A percentile compares a stretch with the other conserved stretches of the same genome.
These are phyloP conservation scores for Fusarium ramigenum DNA, from an alignment of 2,329 filamentous ascomycete genomes.

Conservation along the genomic window DNA sequence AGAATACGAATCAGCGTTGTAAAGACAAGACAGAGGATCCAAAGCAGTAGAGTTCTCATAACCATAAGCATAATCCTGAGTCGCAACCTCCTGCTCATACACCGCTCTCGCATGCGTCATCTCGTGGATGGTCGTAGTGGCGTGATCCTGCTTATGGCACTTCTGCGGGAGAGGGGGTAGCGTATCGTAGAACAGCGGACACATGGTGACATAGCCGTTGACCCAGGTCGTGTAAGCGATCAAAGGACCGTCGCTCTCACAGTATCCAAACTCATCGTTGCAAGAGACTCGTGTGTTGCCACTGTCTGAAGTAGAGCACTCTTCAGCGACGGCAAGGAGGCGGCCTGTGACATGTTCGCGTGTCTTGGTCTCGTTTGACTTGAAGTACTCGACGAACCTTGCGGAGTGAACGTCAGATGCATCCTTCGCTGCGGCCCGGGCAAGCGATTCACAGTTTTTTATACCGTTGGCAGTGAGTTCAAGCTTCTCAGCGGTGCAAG, in stretches of 20 bases:
- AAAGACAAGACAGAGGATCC: constrained; percentile 13
- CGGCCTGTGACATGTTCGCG: constrained; percentile 27
- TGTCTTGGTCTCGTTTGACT: constrained; percentile 28
- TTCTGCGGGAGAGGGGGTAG: constrained; percentile 8
- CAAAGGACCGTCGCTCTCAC: constrained; percentile 20
- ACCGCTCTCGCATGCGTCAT: constrained; percentile 34
- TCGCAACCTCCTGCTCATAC: constrained; percentile 22
- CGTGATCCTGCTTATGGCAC: constrained; percentile 38
- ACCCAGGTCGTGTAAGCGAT: constrained; percentile 36
- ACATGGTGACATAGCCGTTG: constrained; percentile 30
- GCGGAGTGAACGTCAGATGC: constrained; percentile 13
- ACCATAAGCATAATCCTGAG: constrained; percentile 30
- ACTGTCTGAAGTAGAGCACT: constrained; percentile 16
- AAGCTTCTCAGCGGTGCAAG: constrained; percentile 6
- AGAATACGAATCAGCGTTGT: constrained; percentile 32
- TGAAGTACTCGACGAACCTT: constrained; percentile 36
- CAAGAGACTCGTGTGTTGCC: constrained; percentile 16
- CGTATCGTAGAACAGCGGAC: constrained; percentile 27
- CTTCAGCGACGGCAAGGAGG: constrained; percentile 27
- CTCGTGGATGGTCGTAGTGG: constrained; percentile 30
- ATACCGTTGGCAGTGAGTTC: constrained; percentile 14
- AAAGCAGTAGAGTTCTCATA: constrained; percentile 36
- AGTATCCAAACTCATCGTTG: constrained; percentile 8
- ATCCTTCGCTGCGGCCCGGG: constrained; percentile 27
- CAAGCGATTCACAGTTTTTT: constrained; percentile 24